These are phyloP conservation scores for Gracilaria gracilis DNA, from an alignment of 23 red algal species.

Conservation along the genomic window DNA sequence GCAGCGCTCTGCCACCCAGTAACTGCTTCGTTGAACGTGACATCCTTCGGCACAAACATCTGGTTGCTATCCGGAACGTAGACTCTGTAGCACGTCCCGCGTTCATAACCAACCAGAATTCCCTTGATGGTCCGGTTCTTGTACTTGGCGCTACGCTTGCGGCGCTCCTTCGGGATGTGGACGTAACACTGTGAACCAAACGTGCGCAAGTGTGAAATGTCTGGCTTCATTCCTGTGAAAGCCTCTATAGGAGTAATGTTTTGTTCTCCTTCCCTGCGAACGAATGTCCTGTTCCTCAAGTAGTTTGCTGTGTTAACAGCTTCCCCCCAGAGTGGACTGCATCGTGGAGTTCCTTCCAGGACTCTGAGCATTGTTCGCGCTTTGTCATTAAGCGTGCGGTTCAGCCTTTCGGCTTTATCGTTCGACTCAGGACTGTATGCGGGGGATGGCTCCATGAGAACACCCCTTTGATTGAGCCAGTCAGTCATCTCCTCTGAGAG, in stretches of 20 bases:
- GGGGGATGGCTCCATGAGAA: no score
- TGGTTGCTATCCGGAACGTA: background rate
- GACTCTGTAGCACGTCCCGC: background rate
- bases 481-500: background rate
- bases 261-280: background rate
- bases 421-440: slow-evolving; percentile 22
- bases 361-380: background rate
- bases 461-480: background rate
- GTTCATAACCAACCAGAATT: background rate
- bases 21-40: background rate
- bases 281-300: background rate
- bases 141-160: background rate
- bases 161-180: background rate
- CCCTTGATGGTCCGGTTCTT: background rate
- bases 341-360: background rate
- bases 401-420: slow-evolving; percentile 5
- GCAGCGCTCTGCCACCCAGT: no score
- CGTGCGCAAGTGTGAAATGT: no score
- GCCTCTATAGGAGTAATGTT: no score
- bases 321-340: background rate
- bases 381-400: slow-evolving; percentile 4
- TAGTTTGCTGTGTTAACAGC: background rate
- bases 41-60: background rate
- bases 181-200: background rate
- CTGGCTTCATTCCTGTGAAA: no score